Base-by-base conservation (phyloP, 2,329 filamentous ascomycete species). In the Onygenales sp. region DNA sequence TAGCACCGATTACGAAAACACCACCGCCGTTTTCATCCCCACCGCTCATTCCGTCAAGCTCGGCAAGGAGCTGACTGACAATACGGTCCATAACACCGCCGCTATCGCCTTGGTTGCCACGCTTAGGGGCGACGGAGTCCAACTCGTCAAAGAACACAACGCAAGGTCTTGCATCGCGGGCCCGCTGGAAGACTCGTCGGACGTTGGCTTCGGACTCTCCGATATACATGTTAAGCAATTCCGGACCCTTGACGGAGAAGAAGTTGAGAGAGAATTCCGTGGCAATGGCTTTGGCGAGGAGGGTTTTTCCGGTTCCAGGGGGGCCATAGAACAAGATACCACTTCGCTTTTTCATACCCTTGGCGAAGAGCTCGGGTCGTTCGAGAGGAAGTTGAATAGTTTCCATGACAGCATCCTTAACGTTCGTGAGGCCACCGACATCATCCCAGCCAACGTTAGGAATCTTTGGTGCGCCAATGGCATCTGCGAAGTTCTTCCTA, bases 141-240 rank as follows among this genome's bases (percentile, higher is more conserved):
- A 98, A 75, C 78, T 98, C 93, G 64, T 98, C 93, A 60, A 98
- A 82, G 85, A 98, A 98, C 64, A 98, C 93, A 57, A 98, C 89
- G 66, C 94, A 98, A 75, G 93, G 93, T 64, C 93, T 92, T 56
- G 94, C 93, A 59, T 93, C 94, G 69, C 93, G 89, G 61, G 93
- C 93, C 83, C 97, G 98, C 82, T 98, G 93, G 73, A 98, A 98
- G 65, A 98, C 97, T 71, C 97, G 93, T 69, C 93, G 88, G 61
- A 98, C 97, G 77, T 98, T 98, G 83, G 89, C 95, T 78, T 98
- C 94, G 53, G 93, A 98, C 78, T 98, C 93, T 84, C 93, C 93
- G 69, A 98, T 97, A 92, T 93, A 98, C 93, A 98, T 98, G 72
- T 90, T 96, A 63, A 98, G 84, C 66, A 98, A 80, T 73, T 98